Conservation (phyloP, 1,139 yeast genomes). For the Candida pseudoviswanathii region DNA sequence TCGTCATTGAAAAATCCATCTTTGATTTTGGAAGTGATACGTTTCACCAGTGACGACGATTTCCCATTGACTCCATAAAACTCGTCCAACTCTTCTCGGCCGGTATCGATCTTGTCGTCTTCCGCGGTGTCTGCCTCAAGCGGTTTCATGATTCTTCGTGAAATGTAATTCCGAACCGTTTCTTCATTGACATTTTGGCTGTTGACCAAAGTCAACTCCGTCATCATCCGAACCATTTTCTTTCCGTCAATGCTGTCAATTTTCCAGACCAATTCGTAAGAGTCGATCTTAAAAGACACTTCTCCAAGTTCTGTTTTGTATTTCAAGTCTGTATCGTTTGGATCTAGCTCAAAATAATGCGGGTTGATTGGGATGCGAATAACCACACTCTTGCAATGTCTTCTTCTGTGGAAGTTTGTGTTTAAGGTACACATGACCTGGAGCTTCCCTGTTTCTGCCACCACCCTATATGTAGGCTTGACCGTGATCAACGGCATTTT, state of each 20-base stretch:
- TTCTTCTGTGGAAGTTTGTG: slow-evolving; percentile 37
- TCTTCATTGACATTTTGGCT: slow-evolving; percentile 11
- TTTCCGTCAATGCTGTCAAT: slow-evolving; percentile 59
- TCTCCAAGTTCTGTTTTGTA: slow-evolving; percentile 46
- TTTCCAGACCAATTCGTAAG: slow-evolving; percentile 62
- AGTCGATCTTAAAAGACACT: slow-evolving; percentile 42
- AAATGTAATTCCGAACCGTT: slow-evolving; percentile 11
- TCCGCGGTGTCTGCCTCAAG: neutral
- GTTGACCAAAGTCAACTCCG: slow-evolving; percentile 32
- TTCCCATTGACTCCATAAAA: slow-evolving; percentile 46
- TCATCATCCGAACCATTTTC: slow-evolving; percentile 44
- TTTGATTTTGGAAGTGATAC: slow-evolving; percentile 16
- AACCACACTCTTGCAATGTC: slow-evolving; percentile 34
- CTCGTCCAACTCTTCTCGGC: slow-evolving; percentile 35
- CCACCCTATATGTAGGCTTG: slow-evolving; percentile 35
- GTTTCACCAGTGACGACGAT: slow-evolving; percentile 23
- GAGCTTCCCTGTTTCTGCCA: slow-evolving; percentile 24
- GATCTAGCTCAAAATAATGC: slow-evolving; percentile 36
- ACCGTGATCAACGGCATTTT: slow-evolving; percentile 43
- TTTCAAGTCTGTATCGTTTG: slow-evolving; percentile 33
- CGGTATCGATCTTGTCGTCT: slow-evolving; percentile 19
- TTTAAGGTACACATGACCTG: slow-evolving; percentile 40
- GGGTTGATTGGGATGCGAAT: slow-evolving; percentile 43
- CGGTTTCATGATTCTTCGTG: slow-evolving; percentile 1
- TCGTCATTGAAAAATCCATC: slow-evolving; percentile 24